Percentiles rank a stretch among this genome's conserved stretches.
Evolutionary conservation across 139 green algal species (phyloP).

Genomic region (Volvox reticuliferus): DNA sequence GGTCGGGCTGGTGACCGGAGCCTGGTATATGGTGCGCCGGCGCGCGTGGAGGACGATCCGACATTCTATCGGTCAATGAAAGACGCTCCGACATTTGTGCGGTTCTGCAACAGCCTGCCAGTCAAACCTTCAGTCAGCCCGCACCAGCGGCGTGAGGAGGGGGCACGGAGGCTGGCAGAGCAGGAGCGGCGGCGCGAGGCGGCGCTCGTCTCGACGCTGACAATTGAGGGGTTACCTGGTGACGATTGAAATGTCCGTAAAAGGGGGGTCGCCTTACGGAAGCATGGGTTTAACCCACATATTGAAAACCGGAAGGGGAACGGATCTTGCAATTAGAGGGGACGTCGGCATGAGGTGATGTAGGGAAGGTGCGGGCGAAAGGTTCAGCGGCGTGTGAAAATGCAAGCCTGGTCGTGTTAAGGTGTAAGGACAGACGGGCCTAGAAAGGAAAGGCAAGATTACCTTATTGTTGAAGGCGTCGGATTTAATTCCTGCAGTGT

Average conservation of each 20-base stretch:
- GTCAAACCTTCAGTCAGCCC: conserved; percentile 51
- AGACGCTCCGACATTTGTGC: conserved; percentile 57
- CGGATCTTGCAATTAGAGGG: too few relatives aligned
- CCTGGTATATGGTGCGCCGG: conserved; percentile 38
- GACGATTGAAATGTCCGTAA: conserved; percentile 6
- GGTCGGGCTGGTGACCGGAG: conserved; percentile 59
- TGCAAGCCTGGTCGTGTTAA: too few relatives aligned
- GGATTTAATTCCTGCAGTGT: too few relatives aligned
- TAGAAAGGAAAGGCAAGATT: too few relatives aligned
- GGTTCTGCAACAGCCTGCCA: conserved; percentile 56
- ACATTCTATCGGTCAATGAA: conserved; percentile 57
- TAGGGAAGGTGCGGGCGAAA: too few relatives aligned
- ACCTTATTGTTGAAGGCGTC: too few relatives aligned
- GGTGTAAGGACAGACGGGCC: too few relatives aligned
- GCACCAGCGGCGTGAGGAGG: conserved; percentile 52
- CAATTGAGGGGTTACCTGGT: conserved; percentile 28
- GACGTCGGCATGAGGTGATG: too few relatives aligned
- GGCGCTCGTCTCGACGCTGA: conserved; percentile 43
- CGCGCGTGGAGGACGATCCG: conserved; percentile 55
- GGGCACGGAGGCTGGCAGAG: background rate
- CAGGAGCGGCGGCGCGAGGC: conserved; percentile 37
- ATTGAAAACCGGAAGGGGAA: too few relatives aligned
- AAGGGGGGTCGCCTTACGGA: background rate
- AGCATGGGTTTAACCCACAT: too few relatives aligned
- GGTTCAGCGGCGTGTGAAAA: too few relatives aligned